phyloP scores from a whole-genome alignment of 495 filamentous ascomycete species.

The Cladorrhinum samala region DNA sequence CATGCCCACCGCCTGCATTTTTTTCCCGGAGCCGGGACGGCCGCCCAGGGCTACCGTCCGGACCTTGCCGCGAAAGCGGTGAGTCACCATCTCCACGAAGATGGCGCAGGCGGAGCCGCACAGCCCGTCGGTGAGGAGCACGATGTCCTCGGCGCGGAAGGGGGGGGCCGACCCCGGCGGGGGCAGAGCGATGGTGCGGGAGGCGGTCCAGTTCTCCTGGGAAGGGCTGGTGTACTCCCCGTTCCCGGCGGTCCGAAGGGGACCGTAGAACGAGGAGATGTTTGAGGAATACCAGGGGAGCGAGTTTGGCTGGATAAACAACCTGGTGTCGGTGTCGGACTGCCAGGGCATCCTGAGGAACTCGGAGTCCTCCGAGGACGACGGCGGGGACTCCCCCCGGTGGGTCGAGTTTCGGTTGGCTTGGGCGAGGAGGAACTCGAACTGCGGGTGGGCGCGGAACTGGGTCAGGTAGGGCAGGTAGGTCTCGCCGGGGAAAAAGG shows the following conservation, averaged over 20 bases:
- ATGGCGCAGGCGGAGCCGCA: slow-evolving; percentile 61
- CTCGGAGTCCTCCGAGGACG: neutral
- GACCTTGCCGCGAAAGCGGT: slow-evolving; percentile 50
- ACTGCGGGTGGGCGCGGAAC: slow-evolving; percentile 12
- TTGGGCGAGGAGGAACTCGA: slow-evolving; percentile 4
- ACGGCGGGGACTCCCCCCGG: no score
- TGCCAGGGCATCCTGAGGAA: neutral
- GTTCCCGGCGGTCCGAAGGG: neutral
- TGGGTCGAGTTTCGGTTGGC: neutral
- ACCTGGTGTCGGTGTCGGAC: neutral
- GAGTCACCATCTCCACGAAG: slow-evolving; percentile 50
- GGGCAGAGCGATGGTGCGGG: neutral
- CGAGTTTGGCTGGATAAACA: neutral
- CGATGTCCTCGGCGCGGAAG: slow-evolving; percentile 32
- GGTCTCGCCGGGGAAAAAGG: slow-evolving; percentile 33
- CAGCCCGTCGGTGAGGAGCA: slow-evolving; percentile 52
- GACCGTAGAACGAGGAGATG: neutral
- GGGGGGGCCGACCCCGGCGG: slow-evolving; percentile 1
- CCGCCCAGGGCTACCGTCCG: slow-evolving; percentile 58
- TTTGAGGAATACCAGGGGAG: neutral
- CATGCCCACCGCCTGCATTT: slow-evolving; percentile 60
- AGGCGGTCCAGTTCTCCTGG: neutral
- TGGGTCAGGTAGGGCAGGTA: slow-evolving; percentile 11
- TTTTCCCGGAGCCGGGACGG: slow-evolving; percentile 43
- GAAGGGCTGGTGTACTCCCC: slow-evolving; percentile 4